These are phyloP conservation scores for Furcasterigmium sp. DNA, from an alignment of 2,329 filamentous ascomycete genomes.

Conservation along the genomic window DNA sequence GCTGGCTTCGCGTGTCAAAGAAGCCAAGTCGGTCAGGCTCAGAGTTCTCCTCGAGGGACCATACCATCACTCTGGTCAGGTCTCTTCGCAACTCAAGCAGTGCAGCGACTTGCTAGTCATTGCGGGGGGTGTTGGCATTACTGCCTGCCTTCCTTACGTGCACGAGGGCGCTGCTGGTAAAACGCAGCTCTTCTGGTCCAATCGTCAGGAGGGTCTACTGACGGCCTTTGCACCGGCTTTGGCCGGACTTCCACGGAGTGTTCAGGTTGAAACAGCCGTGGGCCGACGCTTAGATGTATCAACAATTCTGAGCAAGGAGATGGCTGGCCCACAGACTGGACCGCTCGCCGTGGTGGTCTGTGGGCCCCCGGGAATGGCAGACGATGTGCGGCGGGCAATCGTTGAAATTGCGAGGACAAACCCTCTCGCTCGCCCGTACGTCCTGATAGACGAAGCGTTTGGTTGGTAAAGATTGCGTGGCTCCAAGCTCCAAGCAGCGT, in stretches of 20 bases:
- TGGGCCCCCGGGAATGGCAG: constrained; percentile 22
- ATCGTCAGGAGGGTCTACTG: constrained; percentile 13
- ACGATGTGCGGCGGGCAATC: constrained; percentile 18
- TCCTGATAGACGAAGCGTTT: constrained; percentile 20
- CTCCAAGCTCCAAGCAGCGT: too few species aligned
- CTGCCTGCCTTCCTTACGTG: constrained; percentile 21
- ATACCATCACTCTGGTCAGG: constrained; percentile 14
- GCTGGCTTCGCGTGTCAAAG: constrained; percentile 7
- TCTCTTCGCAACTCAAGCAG: constrained; percentile 12
- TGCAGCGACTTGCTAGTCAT: constrained; percentile 21
- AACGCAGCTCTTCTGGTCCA: constrained; percentile 19
- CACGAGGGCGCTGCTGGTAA: constrained; percentile 6
- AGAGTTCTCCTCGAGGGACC: constrained; percentile 21
- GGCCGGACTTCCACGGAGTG: constrained; percentile 7
- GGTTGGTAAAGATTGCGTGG: constrained; percentile 17
- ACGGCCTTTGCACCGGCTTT: constrained; percentile 12
- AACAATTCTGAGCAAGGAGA: constrained; percentile 15
- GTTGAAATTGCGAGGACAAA: constrained; percentile 11
- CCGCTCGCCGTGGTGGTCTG: constrained; percentile 20
- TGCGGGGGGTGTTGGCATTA: constrained; percentile 26
- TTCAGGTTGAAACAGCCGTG: constrained; percentile 16
- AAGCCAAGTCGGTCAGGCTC: constrained; percentile 7
- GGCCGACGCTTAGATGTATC: constrained; percentile 16
- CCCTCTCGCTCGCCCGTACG: constrained; percentile 13
- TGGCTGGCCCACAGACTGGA: constrained; percentile 11